Conservation (phyloP, 140 eudicot genomes). For the Flaveria floridana region DNA sequence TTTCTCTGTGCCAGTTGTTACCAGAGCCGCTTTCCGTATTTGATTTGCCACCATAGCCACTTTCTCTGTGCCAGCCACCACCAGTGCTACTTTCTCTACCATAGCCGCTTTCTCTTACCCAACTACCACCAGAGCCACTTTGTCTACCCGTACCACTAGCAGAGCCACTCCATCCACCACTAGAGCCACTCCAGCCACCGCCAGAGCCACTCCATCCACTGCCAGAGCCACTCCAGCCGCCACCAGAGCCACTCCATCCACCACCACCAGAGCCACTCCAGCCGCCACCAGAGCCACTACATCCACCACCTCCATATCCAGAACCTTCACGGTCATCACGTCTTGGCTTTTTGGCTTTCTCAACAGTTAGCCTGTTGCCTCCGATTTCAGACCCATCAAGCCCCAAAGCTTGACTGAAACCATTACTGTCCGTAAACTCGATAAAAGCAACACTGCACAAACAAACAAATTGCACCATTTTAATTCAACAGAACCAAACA, state of each 20-base stretch:
- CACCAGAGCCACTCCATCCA: neutral
- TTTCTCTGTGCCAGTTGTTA: neutral
- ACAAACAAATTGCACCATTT: neutral
- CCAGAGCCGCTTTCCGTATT: neutral
- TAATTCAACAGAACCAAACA: neutral
- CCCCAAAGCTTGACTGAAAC: slow-evolving; percentile 56
- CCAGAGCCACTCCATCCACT: neutral
- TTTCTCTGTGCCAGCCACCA: slow-evolving; percentile 9
- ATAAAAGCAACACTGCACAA: slow-evolving; percentile 72
- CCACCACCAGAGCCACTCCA: neutral
- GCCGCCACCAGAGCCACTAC: slow-evolving; percentile 9
- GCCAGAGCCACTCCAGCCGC: neutral
- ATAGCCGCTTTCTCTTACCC: neutral
- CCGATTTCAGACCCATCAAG: slow-evolving; percentile 56
- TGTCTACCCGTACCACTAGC: neutral
- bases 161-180: neutral
- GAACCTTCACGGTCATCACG: slow-evolving; percentile 34
- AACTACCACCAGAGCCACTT: slow-evolving; percentile 10
- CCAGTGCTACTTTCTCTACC: neutral
- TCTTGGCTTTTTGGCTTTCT: slow-evolving; percentile 58
- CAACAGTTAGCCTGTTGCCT: slow-evolving; percentile 45
- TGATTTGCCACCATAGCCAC: neutral
- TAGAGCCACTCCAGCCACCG: slow-evolving; percentile 1
- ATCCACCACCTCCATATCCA: slow-evolving; percentile 2
- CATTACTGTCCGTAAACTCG: slow-evolving; percentile 50